Percentiles rank a stretch among this genome's conserved stretches.
phyloP scores from a whole-genome alignment of 2,329 filamentous ascomycete species.

The Knoxdaviesia capensis region DNA sequence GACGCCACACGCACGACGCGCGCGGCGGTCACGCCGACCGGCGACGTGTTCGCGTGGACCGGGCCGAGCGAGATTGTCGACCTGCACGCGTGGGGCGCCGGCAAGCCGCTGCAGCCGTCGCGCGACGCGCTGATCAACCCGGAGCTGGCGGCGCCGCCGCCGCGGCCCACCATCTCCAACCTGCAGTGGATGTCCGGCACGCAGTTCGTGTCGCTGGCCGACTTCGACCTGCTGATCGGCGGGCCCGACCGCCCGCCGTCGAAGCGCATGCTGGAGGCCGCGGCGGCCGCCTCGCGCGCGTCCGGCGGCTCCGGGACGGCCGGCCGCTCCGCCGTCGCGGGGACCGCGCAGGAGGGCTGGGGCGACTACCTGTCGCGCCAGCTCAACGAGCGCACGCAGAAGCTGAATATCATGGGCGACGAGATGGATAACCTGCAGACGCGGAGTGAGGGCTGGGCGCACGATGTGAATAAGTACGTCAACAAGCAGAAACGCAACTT shows the following conservation, averaged over 20 bases:
- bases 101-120: slow-evolving; percentile 37
- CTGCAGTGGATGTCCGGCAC: slow-evolving; percentile 94
- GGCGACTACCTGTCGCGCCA: slow-evolving; percentile 70
- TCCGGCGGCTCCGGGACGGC: slow-evolving; percentile 12
- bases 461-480: slow-evolving; percentile 76
- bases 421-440: slow-evolving; percentile 67
- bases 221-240: slow-evolving; percentile 80
- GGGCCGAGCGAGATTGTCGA: slow-evolving; percentile 72
- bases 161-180: slow-evolving; percentile 83
- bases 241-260: slow-evolving; percentile 74
- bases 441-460: slow-evolving; percentile 64
- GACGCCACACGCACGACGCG: slow-evolving; percentile 54
- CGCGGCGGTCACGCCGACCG: slow-evolving; percentile 52
- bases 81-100: slow-evolving; percentile 68
- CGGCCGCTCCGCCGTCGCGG: slow-evolving; percentile 9
- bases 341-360: slow-evolving; percentile 36
- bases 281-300: slow-evolving; percentile 35
- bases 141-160: slow-evolving; percentile 47
- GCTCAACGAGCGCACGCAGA: slow-evolving; percentile 79
- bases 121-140: slow-evolving; percentile 68
- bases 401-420: slow-evolving; percentile 63
- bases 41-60: slow-evolving; percentile 73
- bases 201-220: slow-evolving; percentile 68
- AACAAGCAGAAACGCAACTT: slow-evolving; percentile 73
- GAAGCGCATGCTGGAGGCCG: slow-evolving; percentile 70